Percentiles rank a stretch among this genome's conserved stretches.
phyloP scores from a whole-genome alignment of 192 early-diverging fungal genomes.

The Rhizophagus prolifer region DNA sequence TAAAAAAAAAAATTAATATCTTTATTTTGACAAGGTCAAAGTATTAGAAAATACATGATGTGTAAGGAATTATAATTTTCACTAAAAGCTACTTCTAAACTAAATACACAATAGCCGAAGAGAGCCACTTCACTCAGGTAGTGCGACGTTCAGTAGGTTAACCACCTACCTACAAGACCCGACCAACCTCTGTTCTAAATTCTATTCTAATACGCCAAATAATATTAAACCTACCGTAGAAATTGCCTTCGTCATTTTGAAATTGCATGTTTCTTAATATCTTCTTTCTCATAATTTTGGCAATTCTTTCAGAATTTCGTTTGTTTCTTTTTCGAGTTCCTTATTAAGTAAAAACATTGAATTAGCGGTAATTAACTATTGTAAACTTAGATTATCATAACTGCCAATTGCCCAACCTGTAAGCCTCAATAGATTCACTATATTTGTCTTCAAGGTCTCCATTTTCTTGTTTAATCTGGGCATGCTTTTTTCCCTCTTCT shows the following conservation, averaged over 20 bases:
- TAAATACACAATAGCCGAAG: too few species aligned
- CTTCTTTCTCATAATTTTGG: slow-evolving; percentile 71
- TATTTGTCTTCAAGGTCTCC: slow-evolving; percentile 62
- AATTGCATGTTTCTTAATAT: slow-evolving; percentile 81
- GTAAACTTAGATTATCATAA: neutral
- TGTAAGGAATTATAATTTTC: too few species aligned
- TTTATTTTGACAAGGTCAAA: too few species aligned
- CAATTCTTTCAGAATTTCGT: slow-evolving; percentile 57
- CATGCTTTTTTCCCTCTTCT: slow-evolving; percentile 60
- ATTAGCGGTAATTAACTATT: neutral
- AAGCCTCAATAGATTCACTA: slow-evolving; percentile 54
- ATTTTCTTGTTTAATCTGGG: slow-evolving; percentile 61
- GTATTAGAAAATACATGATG: too few species aligned
- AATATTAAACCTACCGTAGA: slow-evolving; percentile 46
- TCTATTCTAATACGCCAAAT: neutral
- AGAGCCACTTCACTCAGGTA: too few species aligned
- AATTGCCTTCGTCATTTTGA: slow-evolving; percentile 68
- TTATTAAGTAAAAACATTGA: slow-evolving; percentile 4
- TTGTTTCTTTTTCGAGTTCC: slow-evolving; percentile 56
- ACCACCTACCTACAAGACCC: too few species aligned
- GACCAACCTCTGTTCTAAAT: too few species aligned
- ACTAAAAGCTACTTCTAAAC: too few species aligned
- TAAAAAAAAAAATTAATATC: too few species aligned
- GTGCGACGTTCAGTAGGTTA: too few species aligned
- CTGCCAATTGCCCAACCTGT: slow-evolving; percentile 50